Evolutionary conservation across 306 rosid genomes (phyloP).

Genomic region (Gillenia trifoliata): DNA sequence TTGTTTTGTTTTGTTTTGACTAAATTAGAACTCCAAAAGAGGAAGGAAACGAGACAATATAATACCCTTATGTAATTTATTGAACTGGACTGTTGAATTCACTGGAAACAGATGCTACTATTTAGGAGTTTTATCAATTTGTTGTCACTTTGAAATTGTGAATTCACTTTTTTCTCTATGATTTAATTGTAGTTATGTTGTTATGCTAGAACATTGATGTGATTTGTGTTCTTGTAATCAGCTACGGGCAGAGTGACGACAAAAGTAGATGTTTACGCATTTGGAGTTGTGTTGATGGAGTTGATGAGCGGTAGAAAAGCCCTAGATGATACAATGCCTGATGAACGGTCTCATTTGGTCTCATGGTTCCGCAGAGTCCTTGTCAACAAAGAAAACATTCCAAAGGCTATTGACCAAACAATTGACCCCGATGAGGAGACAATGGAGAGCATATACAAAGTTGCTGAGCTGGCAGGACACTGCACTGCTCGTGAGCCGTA

Average conservation of each 20-base stretch:
- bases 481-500: conserved; percentile 90
- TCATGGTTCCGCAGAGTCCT: conserved; percentile 82
- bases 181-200: background rate
- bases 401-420: conserved; percentile 73
- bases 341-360: conserved; percentile 79
- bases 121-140: background rate
- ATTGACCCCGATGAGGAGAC: conserved; percentile 82
- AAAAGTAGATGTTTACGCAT: conserved; percentile 88
- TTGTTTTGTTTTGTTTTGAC: background rate
- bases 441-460: conserved; percentile 81
- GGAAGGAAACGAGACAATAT: background rate
- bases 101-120: background rate
- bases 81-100: background rate
- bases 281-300: conserved; percentile 89
- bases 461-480: conserved; percentile 78
- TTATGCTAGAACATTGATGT: background rate
- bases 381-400: conserved; percentile 73
- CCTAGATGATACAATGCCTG: conserved; percentile 67
- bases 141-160: background rate
- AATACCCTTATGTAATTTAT: background rate
- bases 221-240: conserved; percentile 26
- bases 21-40: background rate
- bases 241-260: conserved; percentile 96
- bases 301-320: conserved; percentile 76
- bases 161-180: background rate